Base-by-base conservation (phyloP, 768 basidiomycete genomes). In the Naganishia friedmannii region DNA sequence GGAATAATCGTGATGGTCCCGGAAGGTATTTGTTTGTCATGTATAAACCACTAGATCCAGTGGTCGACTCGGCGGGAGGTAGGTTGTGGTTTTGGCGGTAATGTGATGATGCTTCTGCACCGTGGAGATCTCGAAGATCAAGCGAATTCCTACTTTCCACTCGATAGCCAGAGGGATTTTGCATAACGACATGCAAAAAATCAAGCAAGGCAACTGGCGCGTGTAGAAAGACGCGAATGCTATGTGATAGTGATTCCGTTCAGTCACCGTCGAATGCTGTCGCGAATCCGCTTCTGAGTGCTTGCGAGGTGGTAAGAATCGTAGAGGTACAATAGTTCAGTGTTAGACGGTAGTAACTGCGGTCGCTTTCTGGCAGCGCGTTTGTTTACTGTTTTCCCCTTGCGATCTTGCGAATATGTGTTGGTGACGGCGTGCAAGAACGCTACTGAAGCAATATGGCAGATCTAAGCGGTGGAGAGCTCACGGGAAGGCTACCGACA, bases 21-120 rank as follows among this genome's bases (percentile, higher is more conserved):
- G 60, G 60, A n/a, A 63, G 60, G 29, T 46, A 63, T 34, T 63
- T 63, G 37, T 26, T 63, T 29, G 60, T 6, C 60, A 63, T 63
- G 39, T 63, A 63, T 29, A 29, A 23, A 29, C 23, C 60, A 21
- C 39, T 63, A 0, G 60, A 63, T 26, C 19, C 23, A 23, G 60
- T 45, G 21, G 60, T 29, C 3, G 39, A 29, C 15, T 42, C 17
- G 7, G 42, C 60, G 23, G 34, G n/a, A 53, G 45, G 45, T 28
- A 34, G 12, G 21, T 21, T 28, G 15, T 23, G 39, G 34, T 29
- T 46, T 15, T 45, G 26, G 39, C 32, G 21, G 6, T 42, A 37
- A 51, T 53, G 58, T 26, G 58, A 63, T 37, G 39, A 63, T 37
- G 39, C 15, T 32, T 69, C 68, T n/a, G 88, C 78, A 42, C 15